These are phyloP conservation scores for Rhizomucor pusillus DNA, from an alignment of 371 early-diverging fungal species.

Conservation along the genomic window DNA sequence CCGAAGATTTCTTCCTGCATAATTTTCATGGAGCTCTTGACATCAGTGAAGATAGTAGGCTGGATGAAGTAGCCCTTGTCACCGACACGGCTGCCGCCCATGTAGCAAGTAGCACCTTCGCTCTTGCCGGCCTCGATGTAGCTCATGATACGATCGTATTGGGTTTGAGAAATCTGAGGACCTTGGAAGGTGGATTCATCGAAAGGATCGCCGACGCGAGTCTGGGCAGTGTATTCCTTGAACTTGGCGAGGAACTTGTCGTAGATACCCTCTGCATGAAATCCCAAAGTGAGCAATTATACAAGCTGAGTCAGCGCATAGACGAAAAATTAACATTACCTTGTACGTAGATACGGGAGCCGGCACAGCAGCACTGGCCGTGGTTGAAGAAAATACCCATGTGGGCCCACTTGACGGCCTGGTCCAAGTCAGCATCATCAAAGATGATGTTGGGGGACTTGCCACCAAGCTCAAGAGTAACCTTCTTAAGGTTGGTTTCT, in stretches of 20 bases:
- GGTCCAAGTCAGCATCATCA: constrained; percentile 80
- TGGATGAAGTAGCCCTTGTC: constrained; percentile 50
- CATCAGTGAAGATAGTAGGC: constrained; percentile 42
- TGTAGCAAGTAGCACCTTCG: constrained; percentile 46
- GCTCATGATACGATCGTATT: constrained; percentile 68
- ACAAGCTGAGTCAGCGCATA: too few relatives aligned
- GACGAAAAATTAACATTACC: not conserved
- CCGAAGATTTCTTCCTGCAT: constrained; percentile 79
- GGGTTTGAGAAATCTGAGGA: constrained; percentile 71
- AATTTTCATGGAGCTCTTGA: constrained; percentile 55
- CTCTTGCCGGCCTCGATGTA: constrained; percentile 49
- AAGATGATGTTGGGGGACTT: constrained; percentile 91
- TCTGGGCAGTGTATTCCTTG: constrained; percentile 54
- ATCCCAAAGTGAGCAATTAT: too few relatives aligned
- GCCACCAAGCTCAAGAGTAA: constrained; percentile 80
- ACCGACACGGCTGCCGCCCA: constrained; percentile 50
- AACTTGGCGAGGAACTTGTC: constrained; percentile 69
- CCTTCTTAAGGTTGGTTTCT: constrained; percentile 70
- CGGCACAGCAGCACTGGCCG: constrained; percentile 86
- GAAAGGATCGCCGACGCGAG: constrained; percentile 62
- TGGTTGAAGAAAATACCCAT: constrained; percentile 76
- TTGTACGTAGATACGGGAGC: constrained; percentile 86
- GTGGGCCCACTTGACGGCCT: constrained; percentile 71
- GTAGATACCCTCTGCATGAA: constrained; percentile 49
- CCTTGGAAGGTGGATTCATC: constrained; percentile 63